These are phyloP conservation scores for Acanthamoeba lenticulata DNA, from an alignment of 208 protist genomes.

Conservation along the genomic window DNA sequence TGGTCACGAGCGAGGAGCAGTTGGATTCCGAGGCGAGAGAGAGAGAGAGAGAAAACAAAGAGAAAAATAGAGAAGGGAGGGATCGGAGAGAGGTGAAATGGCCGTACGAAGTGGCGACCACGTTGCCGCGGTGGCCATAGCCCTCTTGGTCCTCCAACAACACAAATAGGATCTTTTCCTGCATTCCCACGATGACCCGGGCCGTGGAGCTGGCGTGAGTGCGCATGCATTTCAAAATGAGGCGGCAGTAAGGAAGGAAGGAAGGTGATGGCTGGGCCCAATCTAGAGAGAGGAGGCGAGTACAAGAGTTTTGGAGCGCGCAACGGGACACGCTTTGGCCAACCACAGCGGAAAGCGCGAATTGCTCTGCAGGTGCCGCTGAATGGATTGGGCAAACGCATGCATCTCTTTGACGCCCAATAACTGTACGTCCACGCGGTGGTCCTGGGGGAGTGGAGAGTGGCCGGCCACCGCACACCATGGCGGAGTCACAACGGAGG, in stretches of 20 bases:
- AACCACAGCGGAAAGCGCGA: not conserved
- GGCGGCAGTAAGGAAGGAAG: not conserved
- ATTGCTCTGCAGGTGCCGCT: not conserved
- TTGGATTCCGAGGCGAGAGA: not conserved
- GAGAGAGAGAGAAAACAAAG: not conserved
- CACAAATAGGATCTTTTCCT: conserved; percentile 60
- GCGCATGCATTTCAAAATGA: too few relatives aligned
- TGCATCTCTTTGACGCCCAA: not conserved
- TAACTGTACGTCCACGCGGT: not conserved
- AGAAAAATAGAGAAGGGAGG: conserved; percentile 13
- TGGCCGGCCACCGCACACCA: not conserved
- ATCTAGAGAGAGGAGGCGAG: not conserved
- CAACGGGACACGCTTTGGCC: not conserved
- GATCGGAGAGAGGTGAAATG: not conserved
- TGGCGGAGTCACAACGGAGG: too few relatives aligned
- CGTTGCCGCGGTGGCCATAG: conserved; percentile 39
- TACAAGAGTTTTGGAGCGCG: conserved; percentile 3
- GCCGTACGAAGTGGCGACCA: conserved; percentile 14
- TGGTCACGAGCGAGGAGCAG: not conserved
- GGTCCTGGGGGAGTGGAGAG: not conserved
- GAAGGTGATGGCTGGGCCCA: too few relatives aligned
- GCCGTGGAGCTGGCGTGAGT: too few relatives aligned
- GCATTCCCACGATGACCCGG: too few relatives aligned
- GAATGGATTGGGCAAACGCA: not conserved
- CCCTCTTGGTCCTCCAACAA: conserved; percentile 33